Evolutionary conservation across 78 protist genomes (phyloP).

Genomic region (Chrysochromulina parva): DNA sequence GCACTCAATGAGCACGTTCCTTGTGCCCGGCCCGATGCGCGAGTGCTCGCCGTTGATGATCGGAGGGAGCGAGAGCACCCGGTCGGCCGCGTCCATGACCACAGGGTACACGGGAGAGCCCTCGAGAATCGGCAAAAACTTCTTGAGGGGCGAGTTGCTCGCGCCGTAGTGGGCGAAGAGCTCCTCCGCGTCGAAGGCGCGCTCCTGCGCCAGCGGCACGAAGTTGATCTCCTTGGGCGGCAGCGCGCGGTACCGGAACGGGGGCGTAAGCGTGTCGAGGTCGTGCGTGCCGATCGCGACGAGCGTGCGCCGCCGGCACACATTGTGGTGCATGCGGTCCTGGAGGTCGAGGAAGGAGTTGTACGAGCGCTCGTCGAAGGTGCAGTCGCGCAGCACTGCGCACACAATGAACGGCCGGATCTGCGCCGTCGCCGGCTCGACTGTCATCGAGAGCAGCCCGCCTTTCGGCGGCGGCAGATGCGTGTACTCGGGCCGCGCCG

Average conservation of each 20-base stretch:
- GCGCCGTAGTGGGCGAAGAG: constrained; percentile 57
- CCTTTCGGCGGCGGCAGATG: background rate
- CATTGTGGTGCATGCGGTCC: constrained; percentile 90
- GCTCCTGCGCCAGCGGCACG: constrained; percentile 78
- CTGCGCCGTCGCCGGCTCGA: constrained; percentile 2
- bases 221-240: constrained; percentile 90
- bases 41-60: constrained; percentile 98
- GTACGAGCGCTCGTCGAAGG: constrained; percentile 73
- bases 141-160: constrained; percentile 56
- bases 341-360: constrained; percentile 95
- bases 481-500: constrained; percentile 55
- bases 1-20: constrained; percentile 97
- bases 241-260: constrained; percentile 78
- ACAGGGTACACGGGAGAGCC: constrained; percentile 53
- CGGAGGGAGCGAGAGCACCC: constrained; percentile 97
- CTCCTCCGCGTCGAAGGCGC: constrained; percentile 44
- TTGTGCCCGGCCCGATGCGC: constrained; percentile 53
- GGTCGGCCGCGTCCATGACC: constrained; percentile 82
- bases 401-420: constrained; percentile 95
- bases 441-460: background rate
- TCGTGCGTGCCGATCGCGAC: constrained; percentile 99
- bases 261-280: constrained; percentile 84
- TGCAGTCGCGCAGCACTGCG: constrained; percentile 91
- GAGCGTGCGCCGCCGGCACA: constrained; percentile 81
- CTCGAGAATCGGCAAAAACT: constrained; percentile 66